Evolutionary conservation across 2,329 filamentous ascomycete genomes (phyloP).

Genomic region (Pleurostoma richardsiae): DNA sequence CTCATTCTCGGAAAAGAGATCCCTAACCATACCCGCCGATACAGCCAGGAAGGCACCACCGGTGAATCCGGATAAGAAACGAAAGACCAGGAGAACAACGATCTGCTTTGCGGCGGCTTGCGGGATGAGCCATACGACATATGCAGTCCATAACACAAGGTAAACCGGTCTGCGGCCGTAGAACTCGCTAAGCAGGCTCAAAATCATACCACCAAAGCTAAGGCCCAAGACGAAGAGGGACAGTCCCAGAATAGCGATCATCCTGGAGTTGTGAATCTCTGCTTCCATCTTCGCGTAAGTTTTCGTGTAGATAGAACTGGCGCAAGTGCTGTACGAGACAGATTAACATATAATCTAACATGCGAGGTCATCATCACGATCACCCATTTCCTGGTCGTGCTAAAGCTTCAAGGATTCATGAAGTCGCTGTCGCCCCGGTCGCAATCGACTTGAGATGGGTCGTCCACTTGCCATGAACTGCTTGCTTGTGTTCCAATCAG

Average conservation of each 20-base stretch:
- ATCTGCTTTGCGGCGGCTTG: conserved; percentile 76
- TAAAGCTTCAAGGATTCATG: conserved; percentile 67
- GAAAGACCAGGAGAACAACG: conserved; percentile 69
- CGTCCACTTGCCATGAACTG: conserved; percentile 19
- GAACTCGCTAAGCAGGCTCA: conserved; percentile 67
- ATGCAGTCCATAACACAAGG: conserved; percentile 66
- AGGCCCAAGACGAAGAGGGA: conserved; percentile 78
- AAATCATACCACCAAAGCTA: conserved; percentile 51
- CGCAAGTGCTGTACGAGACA: conserved; percentile 58
- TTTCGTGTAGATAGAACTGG: conserved; percentile 80
- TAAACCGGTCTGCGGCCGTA: conserved; percentile 82
- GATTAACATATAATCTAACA: conserved; percentile 76
- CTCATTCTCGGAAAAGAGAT: conserved; percentile 64
- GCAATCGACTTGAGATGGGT: conserved; percentile 67
- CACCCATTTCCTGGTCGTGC: conserved; percentile 65
- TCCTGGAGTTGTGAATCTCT: conserved; percentile 66
- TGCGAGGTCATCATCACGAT: conserved; percentile 70
- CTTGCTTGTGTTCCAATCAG: too few relatives aligned
- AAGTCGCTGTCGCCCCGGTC: conserved; percentile 70
- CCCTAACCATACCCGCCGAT: conserved; percentile 79
- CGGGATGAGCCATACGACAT: conserved; percentile 75
- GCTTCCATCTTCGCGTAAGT: conserved; percentile 73
- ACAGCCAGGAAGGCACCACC: conserved; percentile 68
- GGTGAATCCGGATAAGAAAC: conserved; percentile 72
- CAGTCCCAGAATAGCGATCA: conserved; percentile 75